Conservation (phyloP, 1,139 yeast genomes). For the Lodderomyces parapsilosis region DNA sequence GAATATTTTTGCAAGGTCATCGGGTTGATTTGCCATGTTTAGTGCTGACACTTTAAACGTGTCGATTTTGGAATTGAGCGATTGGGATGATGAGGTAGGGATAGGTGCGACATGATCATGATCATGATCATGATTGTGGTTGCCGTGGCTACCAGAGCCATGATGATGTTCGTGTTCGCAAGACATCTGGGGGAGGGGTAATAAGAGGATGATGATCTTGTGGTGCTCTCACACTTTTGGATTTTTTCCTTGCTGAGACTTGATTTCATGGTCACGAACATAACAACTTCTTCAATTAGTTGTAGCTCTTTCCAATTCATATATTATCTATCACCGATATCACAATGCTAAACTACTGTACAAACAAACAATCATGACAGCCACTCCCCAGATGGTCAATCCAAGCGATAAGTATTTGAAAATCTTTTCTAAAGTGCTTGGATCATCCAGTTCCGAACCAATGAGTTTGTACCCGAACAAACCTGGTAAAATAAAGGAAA, state of each 20-base stretch:
- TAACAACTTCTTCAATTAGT: background rate
- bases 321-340: slow-evolving; percentile 8
- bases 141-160: slow-evolving; percentile 20
- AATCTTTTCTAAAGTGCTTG: slow-evolving; percentile 21
- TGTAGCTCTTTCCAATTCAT: background rate
- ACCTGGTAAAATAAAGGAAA: slow-evolving; percentile 59
- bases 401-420: slow-evolving; percentile 29
- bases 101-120: slow-evolving; percentile 59
- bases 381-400: slow-evolving; percentile 42
- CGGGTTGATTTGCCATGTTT: slow-evolving; percentile 55
- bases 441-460: slow-evolving; percentile 31
- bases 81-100: slow-evolving; percentile 69
- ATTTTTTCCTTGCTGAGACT: too few species aligned
- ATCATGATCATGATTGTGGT: slow-evolving; percentile 20
- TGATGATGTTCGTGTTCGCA: slow-evolving; percentile 40
- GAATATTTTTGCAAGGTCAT: slow-evolving; percentile 56
- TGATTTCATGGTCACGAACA: too few species aligned
- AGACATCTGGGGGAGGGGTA: too few species aligned
- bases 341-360: slow-evolving; percentile 33
- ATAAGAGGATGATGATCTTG: too few species aligned
- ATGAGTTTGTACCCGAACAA: slow-evolving; percentile 53
- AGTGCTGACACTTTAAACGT: slow-evolving; percentile 60
- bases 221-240: too few species aligned
- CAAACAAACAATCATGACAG: slow-evolving; percentile 42
- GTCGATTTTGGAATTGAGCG: slow-evolving; percentile 62